Evolutionary conservation across 2,329 filamentous ascomycete genomes (phyloP), one percentile per base, ranked within the genome.

Genomic region (Fusarium pilosicola): DNA sequence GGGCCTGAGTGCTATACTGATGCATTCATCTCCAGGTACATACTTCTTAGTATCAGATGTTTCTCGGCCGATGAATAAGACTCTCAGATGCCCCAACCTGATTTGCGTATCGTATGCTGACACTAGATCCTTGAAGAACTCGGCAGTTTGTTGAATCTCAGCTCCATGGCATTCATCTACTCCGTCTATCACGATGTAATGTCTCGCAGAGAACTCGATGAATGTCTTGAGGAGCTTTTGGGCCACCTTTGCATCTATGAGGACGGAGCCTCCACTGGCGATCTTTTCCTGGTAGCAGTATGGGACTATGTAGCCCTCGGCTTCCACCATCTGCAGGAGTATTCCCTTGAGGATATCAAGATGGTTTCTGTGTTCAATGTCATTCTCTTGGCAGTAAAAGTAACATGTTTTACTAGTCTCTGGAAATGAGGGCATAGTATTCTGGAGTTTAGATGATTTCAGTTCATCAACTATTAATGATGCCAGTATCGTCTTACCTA

Each of bases 341-440:
- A 68, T 68, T 0, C 65, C 65, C 3, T 62, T 68, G 0, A 68
- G 7, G 1, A 68, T 10, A 15, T 68, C 65, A 0, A 68, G n/a
- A 2, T 68, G 17, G 1, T 0, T 55, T 0, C 3, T n/a, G 4
- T 49, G 63, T n/a, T 68, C 65, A 3, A 32, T 36, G 1, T 68
- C 24, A 0, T 68, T 14, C 2, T 68, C 55, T 30, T 68, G 63
- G 2, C 65, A 68, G n/a, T 68, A 68, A 22, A 68, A 68, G 5
- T 54, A 68, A 9, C 46, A 55, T 4, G 26, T n/a, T 6, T 34
- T 62, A 9, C 54, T 62, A 2, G 2, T 36, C 1, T 24, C 18
- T 13, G 63, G 65, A 10, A 54, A 51, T 0, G 34, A 46, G 2
- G 39, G 18, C 4, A 15, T 18, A 0, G 5, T 39, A 8, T 48